Base-by-base conservation (phyloP, 805 yeast genomes). In the Yarrowia divulgata region DNA sequence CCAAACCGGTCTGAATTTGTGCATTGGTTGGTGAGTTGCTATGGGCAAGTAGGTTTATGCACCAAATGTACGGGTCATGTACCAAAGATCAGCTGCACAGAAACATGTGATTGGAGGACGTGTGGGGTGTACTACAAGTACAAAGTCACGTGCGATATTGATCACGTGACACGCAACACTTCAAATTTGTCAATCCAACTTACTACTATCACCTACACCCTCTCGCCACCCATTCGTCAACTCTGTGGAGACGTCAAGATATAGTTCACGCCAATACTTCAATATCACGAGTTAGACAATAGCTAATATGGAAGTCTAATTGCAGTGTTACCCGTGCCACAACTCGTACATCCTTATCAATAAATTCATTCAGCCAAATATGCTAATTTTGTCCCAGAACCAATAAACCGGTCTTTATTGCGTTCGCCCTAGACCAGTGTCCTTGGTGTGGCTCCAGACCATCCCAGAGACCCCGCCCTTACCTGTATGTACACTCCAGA, bases 1-100 rank as follows among this genome's bases (percentile, higher is more conserved):
- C 64, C 49, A 57, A 14, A 57, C 29, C 2, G 64, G 64, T 43
- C 49, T 16, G 32, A 57, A 32, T 12, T 43, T 57, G 49, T 57
- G 23, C 64, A 57, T 40, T 29, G 16, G 12, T 48, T 3, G n/a
- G 52, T 29, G 18, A 29, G 52, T 48, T 48, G 52, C 52, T 48
- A 10, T 14, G 52, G n/a, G n/a, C 35, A 48, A 48, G 50, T 23
- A 46, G 32, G 50, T 19, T 46, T 46, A 46, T 46, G 50, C 50
- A 23, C 9, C 12, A 35, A 35, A 43, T 43, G 19, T n/a, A n/a
- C 46, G 29, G 43, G 43, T 16, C 14, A 14, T 35, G 39, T 35
- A 35, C 12, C 7, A 35, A 10, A 10, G 43, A 43, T 43, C 46
- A 0, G 3, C 43, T 42, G 23, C 19, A 42, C 19, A 23, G 1